These are phyloP conservation scores for Saccharomyces hybrid DNA, from an alignment of 1,139 yeast genomes.

Conservation along the genomic window DNA sequence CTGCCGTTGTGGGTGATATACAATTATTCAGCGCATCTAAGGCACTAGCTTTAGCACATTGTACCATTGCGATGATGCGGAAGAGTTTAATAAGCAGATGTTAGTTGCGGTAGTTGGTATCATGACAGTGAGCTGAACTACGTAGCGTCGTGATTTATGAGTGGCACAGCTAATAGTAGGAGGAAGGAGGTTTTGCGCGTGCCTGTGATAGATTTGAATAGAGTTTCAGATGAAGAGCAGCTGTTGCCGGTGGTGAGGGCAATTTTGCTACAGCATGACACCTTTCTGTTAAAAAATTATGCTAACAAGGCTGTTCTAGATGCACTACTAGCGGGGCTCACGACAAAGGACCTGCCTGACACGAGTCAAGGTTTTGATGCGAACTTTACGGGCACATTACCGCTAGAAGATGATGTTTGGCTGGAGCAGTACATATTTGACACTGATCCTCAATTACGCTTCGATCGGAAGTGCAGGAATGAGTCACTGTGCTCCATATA, in stretches of 20 bases:
- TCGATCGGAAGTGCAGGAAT: constrained; percentile 12
- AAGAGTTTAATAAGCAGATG: not conserved
- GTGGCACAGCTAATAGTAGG: not conserved
- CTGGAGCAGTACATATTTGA: constrained; percentile 26
- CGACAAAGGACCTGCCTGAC: constrained; percentile 9
- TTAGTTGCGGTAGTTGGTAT: not conserved
- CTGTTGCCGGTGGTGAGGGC: constrained; percentile 19
- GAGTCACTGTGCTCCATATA: constrained; percentile 12
- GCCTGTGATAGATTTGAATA: constrained; percentile 24
- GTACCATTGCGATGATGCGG: not conserved
- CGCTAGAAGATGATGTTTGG: constrained; percentile 10
- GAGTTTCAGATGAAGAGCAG: constrained; percentile 17
- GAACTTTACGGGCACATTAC: constrained; percentile 22
- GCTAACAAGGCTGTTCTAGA: constrained; percentile 21
- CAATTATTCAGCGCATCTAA: not conserved
- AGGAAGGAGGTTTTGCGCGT: constrained; percentile 1
- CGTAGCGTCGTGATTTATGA: not conserved
- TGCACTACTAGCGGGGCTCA: constrained; percentile 8
- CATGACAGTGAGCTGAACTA: not conserved
- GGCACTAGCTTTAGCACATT: not conserved
- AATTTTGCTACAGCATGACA: constrained; percentile 19
- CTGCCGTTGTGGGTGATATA: not conserved
- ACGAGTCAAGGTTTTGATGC: constrained; percentile 21
- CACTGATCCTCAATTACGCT: constrained; percentile 14
- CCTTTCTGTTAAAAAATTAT: constrained; percentile 26